phyloP scores from a whole-genome alignment of 495 filamentous ascomycete species.

The Aspergillus leporis region DNA sequence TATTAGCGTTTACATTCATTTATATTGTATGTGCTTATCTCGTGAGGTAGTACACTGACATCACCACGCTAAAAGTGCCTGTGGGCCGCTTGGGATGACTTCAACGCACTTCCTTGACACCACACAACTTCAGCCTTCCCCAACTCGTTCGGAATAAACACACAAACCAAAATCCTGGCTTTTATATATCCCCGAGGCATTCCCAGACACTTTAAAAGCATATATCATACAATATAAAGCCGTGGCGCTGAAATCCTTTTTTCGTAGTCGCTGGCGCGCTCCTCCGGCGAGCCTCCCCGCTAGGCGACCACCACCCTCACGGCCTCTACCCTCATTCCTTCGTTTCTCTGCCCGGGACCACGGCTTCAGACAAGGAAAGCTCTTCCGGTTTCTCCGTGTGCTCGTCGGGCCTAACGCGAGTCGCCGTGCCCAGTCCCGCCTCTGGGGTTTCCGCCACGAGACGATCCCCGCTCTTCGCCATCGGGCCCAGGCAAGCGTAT shows the following conservation, averaged over 20 bases:
- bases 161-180: background rate
- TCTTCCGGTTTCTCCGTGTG: slow-evolving; percentile 31
- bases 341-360: slow-evolving; percentile 15
- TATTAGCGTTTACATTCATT: background rate
- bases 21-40: background rate
- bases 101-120: background rate
- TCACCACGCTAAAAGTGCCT: background rate
- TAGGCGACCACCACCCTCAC: slow-evolving; percentile 24
- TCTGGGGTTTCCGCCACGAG: slow-evolving; percentile 69
- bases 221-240: slow-evolving; percentile 14
- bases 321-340: slow-evolving; percentile 21
- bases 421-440: slow-evolving; percentile 58
- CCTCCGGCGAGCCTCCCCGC: slow-evolving; percentile 20
- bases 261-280: slow-evolving; percentile 33
- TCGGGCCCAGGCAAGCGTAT: slow-evolving; percentile 71
- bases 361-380: slow-evolving; percentile 17
- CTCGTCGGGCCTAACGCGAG: slow-evolving; percentile 61
- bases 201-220: background rate
- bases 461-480: slow-evolving; percentile 69
- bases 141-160: background rate
- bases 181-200: background rate
- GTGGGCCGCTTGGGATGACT: background rate
- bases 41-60: background rate
- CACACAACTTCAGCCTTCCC: background rate
- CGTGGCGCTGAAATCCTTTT: slow-evolving; percentile 44